These are phyloP conservation scores for Cinnamomum chago DNA, from an alignment of 164 flowering plant species.

Conservation along the genomic window DNA sequence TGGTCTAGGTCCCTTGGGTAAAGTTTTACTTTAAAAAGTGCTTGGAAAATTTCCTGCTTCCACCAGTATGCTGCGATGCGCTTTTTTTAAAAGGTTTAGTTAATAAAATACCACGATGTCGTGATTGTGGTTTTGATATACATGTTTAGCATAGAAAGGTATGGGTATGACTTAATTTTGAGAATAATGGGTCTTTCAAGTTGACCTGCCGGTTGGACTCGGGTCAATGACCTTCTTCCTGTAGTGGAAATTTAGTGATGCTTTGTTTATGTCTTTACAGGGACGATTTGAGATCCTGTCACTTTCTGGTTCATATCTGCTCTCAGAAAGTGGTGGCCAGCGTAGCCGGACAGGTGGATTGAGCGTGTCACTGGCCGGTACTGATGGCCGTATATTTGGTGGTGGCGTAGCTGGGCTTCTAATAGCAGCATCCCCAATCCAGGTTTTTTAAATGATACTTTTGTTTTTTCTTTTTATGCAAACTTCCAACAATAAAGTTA, in stretches of 20 bases:
- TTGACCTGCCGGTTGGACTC: too few relatives aligned
- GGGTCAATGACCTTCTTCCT: too few relatives aligned
- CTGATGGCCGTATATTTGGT: constrained; percentile 89
- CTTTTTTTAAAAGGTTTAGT: too few relatives aligned
- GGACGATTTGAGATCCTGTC: constrained; percentile 85
- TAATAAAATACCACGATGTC: too few relatives aligned
- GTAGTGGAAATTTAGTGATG: neutral
- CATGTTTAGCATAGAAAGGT: too few relatives aligned
- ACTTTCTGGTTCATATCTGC: constrained; percentile 79
- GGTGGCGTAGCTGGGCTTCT: constrained; percentile 88
- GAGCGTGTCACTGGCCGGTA: constrained; percentile 76
- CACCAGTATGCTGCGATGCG: too few relatives aligned
- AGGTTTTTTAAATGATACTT: constrained; percentile 32
- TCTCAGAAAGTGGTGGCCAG: constrained; percentile 65
- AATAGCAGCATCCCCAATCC: constrained; percentile 82
- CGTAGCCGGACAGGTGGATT: constrained; percentile 82
- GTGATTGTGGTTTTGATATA: too few relatives aligned
- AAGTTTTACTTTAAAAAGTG: too few relatives aligned
- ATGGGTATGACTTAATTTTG: too few relatives aligned
- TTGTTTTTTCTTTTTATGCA: neutral
- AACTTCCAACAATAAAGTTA: neutral
- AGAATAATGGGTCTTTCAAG: too few relatives aligned
- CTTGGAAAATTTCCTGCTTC: too few relatives aligned
- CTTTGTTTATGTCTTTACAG: constrained; percentile 31
- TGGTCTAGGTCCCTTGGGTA: too few relatives aligned